These are phyloP conservation scores for Cicer bijugum DNA, from an alignment of 306 rosid species.

Conservation along the genomic window DNA sequence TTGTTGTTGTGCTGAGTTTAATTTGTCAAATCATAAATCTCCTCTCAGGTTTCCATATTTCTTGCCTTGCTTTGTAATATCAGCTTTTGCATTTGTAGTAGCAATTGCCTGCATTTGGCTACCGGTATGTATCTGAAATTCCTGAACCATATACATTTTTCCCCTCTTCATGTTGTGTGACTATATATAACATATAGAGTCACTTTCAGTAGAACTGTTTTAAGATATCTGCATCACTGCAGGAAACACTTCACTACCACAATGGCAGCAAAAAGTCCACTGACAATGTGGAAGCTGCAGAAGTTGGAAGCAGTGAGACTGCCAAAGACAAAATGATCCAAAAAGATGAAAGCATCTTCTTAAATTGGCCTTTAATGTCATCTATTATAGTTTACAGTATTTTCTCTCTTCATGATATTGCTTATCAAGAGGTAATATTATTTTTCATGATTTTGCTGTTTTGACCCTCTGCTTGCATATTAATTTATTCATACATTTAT, in stretches of 20 bases:
- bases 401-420: conserved; percentile 83
- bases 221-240: conserved; percentile 26
- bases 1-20: conserved; percentile 15
- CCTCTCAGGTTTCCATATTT: conserved; percentile 52
- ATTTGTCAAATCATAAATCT: conserved; percentile 20
- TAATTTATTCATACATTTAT: no score
- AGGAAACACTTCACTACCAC: conserved; percentile 86
- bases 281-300: conserved; percentile 50
- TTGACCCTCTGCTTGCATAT: no score
- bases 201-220: neutral
- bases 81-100: conserved; percentile 41
- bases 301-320: conserved; percentile 47
- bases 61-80: conserved; percentile 49
- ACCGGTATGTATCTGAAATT: conserved; percentile 44
- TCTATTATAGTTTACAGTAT: conserved; percentile 65
- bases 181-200: neutral
- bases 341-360: conserved; percentile 53
- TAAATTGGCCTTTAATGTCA: conserved; percentile 89
- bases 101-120: conserved; percentile 54
- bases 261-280: conserved; percentile 23
- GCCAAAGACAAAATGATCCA: conserved; percentile 30
- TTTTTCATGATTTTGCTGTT: neutral
- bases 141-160: no score
- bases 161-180: neutral
- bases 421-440: conserved; percentile 73